phyloP scores from a whole-genome alignment of 2,329 filamentous ascomycete species.

The Seiridium unicorne region DNA sequence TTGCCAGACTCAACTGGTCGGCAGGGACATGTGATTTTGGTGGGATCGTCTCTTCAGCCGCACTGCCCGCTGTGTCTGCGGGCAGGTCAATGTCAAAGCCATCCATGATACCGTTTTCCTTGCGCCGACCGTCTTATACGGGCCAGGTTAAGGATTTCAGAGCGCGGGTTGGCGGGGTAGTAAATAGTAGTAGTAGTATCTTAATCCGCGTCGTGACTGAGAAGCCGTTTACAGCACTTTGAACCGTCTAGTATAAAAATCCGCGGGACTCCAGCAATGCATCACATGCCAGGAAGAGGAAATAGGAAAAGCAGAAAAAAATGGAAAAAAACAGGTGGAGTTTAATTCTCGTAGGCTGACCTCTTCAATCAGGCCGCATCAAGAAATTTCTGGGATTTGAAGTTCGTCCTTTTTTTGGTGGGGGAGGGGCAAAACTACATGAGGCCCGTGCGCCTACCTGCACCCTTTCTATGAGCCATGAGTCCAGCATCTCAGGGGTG shows the following conservation, averaged over 20 bases:
- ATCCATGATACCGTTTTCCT: background rate
- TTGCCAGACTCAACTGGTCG: constrained; percentile 3
- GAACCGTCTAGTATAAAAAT: background rate
- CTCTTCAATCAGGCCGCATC: background rate
- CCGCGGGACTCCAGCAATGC: background rate
- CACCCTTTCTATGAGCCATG: too few species aligned
- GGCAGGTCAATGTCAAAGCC: constrained; percentile 6
- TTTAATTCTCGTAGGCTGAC: background rate
- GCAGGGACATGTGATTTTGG: background rate
- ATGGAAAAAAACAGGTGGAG: background rate
- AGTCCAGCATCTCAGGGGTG: too few species aligned
- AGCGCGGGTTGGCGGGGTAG: background rate
- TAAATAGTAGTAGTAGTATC: too few species aligned
- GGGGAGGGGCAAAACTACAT: constrained; percentile 6
- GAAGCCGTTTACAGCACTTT: background rate
- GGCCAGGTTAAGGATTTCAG: too few species aligned
- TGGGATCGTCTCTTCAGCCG: background rate
- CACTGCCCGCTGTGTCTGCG: background rate
- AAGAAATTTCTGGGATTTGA: constrained; percentile 3
- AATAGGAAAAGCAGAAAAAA: background rate
- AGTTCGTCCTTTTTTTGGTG: constrained; percentile 5
- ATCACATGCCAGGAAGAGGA: background rate
- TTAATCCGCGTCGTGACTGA: too few species aligned
- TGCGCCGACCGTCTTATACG: background rate
- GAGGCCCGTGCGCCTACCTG: background rate